Evolutionary conservation across 495 filamentous ascomycete genomes (phyloP).

Genomic region (Letharia columbiana): DNA sequence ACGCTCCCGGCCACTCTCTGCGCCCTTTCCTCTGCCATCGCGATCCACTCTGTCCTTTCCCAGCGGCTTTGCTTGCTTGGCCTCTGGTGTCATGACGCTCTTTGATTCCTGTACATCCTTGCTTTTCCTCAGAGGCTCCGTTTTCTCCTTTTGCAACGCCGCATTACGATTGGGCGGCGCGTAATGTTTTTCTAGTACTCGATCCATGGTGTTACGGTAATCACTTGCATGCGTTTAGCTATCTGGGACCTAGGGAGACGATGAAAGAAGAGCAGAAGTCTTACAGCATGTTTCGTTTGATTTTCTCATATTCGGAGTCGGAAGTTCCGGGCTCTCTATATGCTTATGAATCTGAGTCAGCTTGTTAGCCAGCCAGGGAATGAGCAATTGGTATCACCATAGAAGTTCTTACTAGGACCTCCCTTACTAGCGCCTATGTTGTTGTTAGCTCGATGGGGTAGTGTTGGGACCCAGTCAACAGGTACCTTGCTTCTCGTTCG

Average conservation of each 20-base stretch:
- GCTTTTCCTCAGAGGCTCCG: neutral
- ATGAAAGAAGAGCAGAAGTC: neutral
- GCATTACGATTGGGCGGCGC: neutral
- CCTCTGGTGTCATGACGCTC: neutral
- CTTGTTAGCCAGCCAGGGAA: neutral
- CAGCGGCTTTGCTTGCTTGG: neutral
- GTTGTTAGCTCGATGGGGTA: neutral
- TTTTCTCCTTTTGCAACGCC: neutral
- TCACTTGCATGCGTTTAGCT: neutral
- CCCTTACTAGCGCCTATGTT: neutral
- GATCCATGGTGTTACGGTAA: conserved; percentile 2
- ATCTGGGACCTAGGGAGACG: no score
- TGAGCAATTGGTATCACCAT: neutral
- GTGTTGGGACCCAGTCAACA: no score
- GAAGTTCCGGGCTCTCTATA: conserved; percentile 2
- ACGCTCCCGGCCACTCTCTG: neutral
- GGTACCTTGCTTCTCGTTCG: neutral
- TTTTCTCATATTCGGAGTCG: neutral
- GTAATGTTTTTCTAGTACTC: neutral
- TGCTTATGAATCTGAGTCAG: neutral
- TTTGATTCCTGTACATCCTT: neutral
- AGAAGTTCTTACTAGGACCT: neutral
- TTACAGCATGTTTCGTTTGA: conserved; percentile 6
- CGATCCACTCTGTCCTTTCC: neutral
- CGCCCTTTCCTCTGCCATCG: neutral